A percentile compares a stretch with the other conserved stretches of the same genome.
These are phyloP conservation scores for Penicillium angulare DNA, from an alignment of 495 filamentous ascomycete species.

Conservation along the genomic window DNA sequence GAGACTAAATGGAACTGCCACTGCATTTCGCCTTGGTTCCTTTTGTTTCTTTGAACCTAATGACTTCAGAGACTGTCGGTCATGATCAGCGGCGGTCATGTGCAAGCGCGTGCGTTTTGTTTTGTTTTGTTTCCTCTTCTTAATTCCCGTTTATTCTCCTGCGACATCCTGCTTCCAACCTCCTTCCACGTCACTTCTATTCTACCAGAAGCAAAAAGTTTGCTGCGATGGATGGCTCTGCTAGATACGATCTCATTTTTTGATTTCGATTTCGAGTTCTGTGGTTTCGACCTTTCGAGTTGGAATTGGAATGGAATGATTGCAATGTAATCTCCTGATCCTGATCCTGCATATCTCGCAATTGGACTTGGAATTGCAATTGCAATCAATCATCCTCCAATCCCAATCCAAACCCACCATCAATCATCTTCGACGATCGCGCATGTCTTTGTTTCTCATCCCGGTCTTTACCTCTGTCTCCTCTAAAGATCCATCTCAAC, in stretches of 20 bases:
- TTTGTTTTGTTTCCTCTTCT: constrained; percentile 46
- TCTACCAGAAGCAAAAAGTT: constrained; percentile 30
- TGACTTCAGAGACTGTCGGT: constrained; percentile 38
- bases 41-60: constrained; percentile 32
- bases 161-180: constrained; percentile 38
- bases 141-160: constrained; percentile 48
- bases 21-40: constrained; percentile 10
- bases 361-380: too few relatives aligned
- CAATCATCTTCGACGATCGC: not conserved
- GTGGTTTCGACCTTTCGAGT: constrained; percentile 11
- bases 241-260: too few relatives aligned
- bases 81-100: constrained; percentile 36
- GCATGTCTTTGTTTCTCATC: constrained; percentile 4
- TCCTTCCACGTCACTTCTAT: constrained; percentile 26
- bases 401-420: not conserved
- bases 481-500: not conserved
- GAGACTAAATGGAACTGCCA: constrained; percentile 16
- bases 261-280: too few relatives aligned
- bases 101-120: constrained; percentile 31
- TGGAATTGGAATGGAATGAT: too few relatives aligned
- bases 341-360: too few relatives aligned
- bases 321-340: too few relatives aligned
- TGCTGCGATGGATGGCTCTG: constrained; percentile 26
- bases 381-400: not conserved
- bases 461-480: constrained; percentile 13